These are phyloP conservation scores for Ascocoryne sarcoides DNA, from an alignment of 2,329 filamentous ascomycete genomes.

Conservation along the genomic window DNA sequence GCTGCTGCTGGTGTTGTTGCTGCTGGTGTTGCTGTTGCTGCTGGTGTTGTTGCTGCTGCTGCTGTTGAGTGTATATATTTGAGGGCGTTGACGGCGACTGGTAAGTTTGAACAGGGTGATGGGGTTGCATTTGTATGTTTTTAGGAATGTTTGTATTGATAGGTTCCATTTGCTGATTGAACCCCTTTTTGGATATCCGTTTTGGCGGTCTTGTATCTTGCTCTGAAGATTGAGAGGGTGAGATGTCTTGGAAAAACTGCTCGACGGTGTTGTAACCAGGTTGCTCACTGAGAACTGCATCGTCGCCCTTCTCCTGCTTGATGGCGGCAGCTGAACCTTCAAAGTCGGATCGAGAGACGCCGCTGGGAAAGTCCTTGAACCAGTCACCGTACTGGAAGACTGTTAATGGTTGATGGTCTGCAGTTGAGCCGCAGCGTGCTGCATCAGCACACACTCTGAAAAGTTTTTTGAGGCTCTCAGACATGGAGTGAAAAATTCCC, in stretches of 20 bases:
- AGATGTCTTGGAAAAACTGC: conserved; percentile 81
- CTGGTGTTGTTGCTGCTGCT: no score
- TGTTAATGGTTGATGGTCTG: conserved; percentile 42
- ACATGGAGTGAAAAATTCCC: conserved; percentile 98
- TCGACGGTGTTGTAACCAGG: conserved; percentile 88
- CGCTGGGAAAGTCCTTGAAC: conserved; percentile 92
- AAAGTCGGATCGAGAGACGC: conserved; percentile 76
- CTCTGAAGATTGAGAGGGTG: conserved; percentile 43
- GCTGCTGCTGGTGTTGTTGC: conserved; percentile 22
- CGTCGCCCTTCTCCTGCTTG: conserved; percentile 71
- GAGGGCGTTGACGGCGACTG: conserved; percentile 14
- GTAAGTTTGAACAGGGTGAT: no score
- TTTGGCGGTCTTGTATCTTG: conserved; percentile 24
- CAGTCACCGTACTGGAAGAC: conserved; percentile 97
- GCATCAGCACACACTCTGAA: conserved; percentile 80
- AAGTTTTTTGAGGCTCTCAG: conserved; percentile 81
- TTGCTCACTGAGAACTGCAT: conserved; percentile 82
- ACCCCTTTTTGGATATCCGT: conserved; percentile 35
- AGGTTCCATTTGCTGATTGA: conserved; percentile 13
- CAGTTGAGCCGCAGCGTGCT: conserved; percentile 51
- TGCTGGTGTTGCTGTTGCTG: no score
- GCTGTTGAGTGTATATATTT: no score
- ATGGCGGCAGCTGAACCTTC: conserved; percentile 61
- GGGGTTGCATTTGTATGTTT: conserved; percentile 14
- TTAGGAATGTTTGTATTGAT: conserved; percentile 22